Conservation (phyloP, 2,329 filamentous ascomycete genomes). For the Fusarium nodosum region DNA sequence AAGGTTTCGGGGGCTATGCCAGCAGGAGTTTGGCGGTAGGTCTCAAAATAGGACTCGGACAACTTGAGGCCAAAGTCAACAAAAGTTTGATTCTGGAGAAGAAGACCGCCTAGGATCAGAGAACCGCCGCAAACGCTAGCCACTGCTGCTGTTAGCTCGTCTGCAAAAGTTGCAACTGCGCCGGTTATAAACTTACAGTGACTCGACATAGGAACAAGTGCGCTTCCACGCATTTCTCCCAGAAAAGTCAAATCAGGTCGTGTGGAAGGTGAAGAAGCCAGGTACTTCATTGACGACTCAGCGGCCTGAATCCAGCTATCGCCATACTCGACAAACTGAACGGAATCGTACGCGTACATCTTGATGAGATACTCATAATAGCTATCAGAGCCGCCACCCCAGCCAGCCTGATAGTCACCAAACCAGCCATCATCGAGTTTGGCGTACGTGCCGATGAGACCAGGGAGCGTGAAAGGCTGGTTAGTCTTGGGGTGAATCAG, state of each 20-base stretch:
- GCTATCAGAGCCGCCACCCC: constrained; percentile 41
- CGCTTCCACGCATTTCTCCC: constrained; percentile 1
- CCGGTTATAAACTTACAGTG: neutral
- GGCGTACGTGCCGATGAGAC: constrained; percentile 31
- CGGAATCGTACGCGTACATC: constrained; percentile 43
- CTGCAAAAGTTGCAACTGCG: fast-evolving
- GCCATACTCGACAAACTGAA: constrained; percentile 16
- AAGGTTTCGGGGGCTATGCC: constrained; percentile 40
- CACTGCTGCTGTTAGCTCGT: neutral
- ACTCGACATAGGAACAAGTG: neutral
- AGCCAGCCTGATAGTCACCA: constrained; percentile 39
- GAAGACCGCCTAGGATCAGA: neutral
- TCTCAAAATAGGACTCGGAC: constrained; percentile 11
- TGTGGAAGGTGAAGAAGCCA: constrained; percentile 15
- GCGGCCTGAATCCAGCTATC: constrained; percentile 11
- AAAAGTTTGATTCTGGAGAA: constrained; percentile 11
- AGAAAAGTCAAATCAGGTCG: constrained; percentile 11
- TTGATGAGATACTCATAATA: constrained; percentile 46
- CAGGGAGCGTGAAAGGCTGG: constrained; percentile 17
- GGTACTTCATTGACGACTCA: constrained; percentile 8
- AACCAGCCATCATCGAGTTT: constrained; percentile 23
- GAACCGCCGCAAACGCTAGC: constrained; percentile 19
- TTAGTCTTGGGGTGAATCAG: constrained; percentile 34
- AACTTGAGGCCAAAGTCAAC: constrained; percentile 15
- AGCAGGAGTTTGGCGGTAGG: constrained; percentile 30